Percentiles rank a stretch among this genome's conserved stretches.
Evolutionary conservation across 2,329 filamentous ascomycete species (phyloP).

Genomic region (Thermothelomyces thermophilus): DNA sequence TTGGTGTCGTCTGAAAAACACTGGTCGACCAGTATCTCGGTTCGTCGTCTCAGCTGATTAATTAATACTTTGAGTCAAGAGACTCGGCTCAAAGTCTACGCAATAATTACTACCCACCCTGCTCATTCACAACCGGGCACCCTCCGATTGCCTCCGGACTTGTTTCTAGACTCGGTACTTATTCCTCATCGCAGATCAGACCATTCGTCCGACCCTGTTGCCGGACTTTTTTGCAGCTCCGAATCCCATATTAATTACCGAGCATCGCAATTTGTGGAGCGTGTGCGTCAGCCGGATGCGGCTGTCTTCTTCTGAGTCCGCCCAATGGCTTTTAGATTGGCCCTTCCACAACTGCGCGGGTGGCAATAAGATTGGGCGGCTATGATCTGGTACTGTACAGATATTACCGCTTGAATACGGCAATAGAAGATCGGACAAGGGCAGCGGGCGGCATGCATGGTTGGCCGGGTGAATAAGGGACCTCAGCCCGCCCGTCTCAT

Average conservation of each 20-base stretch:
- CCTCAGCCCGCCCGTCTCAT: not conserved
- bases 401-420: slow-evolving; percentile 11
- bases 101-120: too few species aligned
- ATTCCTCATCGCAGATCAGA: too few species aligned
- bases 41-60: too few species aligned
- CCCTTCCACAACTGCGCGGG: not conserved
- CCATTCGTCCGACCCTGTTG: not conserved
- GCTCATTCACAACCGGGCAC: too few species aligned
- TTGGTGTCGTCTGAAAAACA: too few species aligned
- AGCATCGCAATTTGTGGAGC: not conserved
- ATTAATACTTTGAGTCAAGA: too few species aligned
- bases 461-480: slow-evolving; percentile 13
- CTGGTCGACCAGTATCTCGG: too few species aligned
- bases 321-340: slow-evolving; percentile 1
- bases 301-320: not conserved
- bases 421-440: not conserved
- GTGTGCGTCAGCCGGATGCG: slow-evolving; percentile 8
- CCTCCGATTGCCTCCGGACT: too few species aligned
- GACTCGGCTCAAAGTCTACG: too few species aligned
- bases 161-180: too few species aligned
- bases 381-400: not conserved
- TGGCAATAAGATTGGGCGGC: slow-evolving; percentile 1
- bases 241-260: not conserved
- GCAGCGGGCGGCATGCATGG: not conserved
- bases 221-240: not conserved